Conservation (phyloP, 345 rosid species). For the Eucalyptus coolabah region DNA sequence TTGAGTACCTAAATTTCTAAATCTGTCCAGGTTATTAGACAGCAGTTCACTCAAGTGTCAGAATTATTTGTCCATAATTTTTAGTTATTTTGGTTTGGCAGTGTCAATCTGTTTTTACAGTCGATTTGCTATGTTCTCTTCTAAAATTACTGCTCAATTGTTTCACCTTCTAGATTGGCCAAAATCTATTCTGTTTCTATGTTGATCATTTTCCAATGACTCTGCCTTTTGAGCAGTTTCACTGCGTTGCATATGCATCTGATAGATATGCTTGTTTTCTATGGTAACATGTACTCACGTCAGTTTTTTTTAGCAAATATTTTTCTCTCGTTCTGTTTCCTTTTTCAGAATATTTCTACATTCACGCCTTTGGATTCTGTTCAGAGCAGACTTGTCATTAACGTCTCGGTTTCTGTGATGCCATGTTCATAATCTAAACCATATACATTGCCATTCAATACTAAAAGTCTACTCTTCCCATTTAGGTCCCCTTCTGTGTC, state of each 20-base stretch:
- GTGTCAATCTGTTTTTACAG: neutral
- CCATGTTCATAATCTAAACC: neutral
- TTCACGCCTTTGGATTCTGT: neutral
- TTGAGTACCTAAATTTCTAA: neutral
- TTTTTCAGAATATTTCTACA: neutral
- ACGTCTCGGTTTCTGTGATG: neutral
- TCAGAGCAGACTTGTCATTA: neutral
- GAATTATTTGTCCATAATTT: neutral
- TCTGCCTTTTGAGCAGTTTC: neutral
- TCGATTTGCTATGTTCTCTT: neutral
- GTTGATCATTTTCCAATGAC: neutral
- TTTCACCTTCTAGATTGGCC: neutral
- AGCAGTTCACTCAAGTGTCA: neutral
- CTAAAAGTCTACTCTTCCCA: neutral
- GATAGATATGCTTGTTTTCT: neutral
- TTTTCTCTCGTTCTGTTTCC: neutral
- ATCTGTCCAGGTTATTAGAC: neutral
- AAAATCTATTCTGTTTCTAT: neutral
- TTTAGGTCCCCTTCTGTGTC: constrained; percentile 70
- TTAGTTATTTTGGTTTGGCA: neutral
- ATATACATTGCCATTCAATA: neutral
- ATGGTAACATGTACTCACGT: neutral
- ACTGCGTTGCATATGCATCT: neutral
- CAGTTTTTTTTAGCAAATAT: neutral
- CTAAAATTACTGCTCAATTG: neutral